Evolutionary conservation across 768 basidiomycete species (phyloP).

Genomic region (Boletales sp.): DNA sequence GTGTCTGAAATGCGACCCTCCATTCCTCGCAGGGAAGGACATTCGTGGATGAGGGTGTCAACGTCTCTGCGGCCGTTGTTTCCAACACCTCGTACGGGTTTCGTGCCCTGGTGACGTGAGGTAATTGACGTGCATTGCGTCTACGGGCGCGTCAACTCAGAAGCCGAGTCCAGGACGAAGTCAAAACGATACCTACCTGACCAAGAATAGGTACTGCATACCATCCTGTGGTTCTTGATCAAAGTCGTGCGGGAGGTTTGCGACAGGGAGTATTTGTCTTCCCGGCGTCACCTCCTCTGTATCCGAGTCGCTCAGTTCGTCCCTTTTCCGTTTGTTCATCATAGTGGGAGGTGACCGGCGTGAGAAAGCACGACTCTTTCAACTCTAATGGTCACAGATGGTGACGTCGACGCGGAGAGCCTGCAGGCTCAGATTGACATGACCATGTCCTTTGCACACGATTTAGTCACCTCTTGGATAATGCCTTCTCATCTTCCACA

Average conservation of each 20-base stretch:
- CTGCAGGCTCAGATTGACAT: slow-evolving; percentile 83
- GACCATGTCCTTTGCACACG: slow-evolving; percentile 72
- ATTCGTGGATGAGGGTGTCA: slow-evolving; percentile 23
- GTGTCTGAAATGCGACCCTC: slow-evolving; percentile 52
- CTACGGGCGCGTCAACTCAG: slow-evolving; percentile 35
- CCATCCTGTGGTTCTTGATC: slow-evolving; percentile 65
- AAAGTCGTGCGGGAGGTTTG: slow-evolving; percentile 69
- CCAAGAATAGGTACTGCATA: slow-evolving; percentile 76
- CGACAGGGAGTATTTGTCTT: slow-evolving; percentile 77
- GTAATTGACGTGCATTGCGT: slow-evolving; percentile 66
- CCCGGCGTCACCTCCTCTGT: slow-evolving; percentile 62
- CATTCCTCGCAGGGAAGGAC: slow-evolving; percentile 65
- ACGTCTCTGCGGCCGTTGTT: slow-evolving; percentile 17
- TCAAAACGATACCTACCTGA: slow-evolving; percentile 60
- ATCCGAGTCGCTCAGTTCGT: slow-evolving; percentile 48
- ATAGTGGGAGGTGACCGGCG: slow-evolving; percentile 14
- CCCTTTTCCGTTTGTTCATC: slow-evolving; percentile 53
- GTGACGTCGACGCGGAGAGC: slow-evolving; percentile 60
- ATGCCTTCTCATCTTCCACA: slow-evolving; percentile 46
- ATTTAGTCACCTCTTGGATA: slow-evolving; percentile 76
- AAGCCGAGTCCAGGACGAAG: background rate
- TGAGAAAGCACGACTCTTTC: slow-evolving; percentile 14
- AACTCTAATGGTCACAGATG: slow-evolving; percentile 32
- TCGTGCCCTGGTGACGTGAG: slow-evolving; percentile 56
- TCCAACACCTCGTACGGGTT: slow-evolving; percentile 63